Percentiles rank a stretch among this genome's conserved stretches.
Evolutionary conservation across 371 early-diverging fungal species (phyloP).

Genomic region (Syncephalastrum monosporum): DNA sequence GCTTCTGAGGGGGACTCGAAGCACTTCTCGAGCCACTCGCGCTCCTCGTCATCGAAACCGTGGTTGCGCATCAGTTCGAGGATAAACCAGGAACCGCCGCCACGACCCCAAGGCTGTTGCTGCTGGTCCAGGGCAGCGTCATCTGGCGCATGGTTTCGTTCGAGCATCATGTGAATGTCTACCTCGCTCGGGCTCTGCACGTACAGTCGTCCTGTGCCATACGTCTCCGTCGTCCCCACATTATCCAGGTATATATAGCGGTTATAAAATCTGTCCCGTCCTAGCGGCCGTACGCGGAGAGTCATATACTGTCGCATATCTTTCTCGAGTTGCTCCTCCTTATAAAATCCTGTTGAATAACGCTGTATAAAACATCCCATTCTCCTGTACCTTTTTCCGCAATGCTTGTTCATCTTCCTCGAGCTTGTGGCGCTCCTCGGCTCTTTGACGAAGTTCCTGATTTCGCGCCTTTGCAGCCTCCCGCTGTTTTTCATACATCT

Average conservation of each 20-base stretch:
- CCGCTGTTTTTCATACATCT: slow-evolving; percentile 39
- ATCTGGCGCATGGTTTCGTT: slow-evolving; percentile 26
- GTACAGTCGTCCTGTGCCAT: slow-evolving; percentile 64
- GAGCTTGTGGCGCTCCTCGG: slow-evolving; percentile 48
- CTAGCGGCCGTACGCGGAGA: slow-evolving; percentile 71
- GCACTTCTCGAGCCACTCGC: slow-evolving; percentile 38
- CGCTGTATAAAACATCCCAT: not conserved
- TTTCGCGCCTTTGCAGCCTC: slow-evolving; percentile 45
- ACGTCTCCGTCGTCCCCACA: slow-evolving; percentile 56
- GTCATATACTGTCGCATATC: slow-evolving; percentile 61
- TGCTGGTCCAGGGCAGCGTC: slow-evolving; percentile 11
- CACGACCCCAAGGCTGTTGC: slow-evolving; percentile 40
- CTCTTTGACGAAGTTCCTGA: slow-evolving; percentile 45
- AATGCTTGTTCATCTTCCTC: slow-evolving; percentile 51
- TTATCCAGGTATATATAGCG: slow-evolving; percentile 86
- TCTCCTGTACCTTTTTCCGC: slow-evolving; percentile 30
- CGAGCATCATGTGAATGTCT: slow-evolving; percentile 49
- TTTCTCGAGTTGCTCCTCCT: slow-evolving; percentile 66
- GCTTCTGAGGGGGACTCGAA: slow-evolving; percentile 10
- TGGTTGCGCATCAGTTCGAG: slow-evolving; percentile 43
- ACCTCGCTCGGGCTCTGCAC: slow-evolving; percentile 57
- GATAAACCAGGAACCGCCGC: slow-evolving; percentile 41
- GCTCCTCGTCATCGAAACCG: slow-evolving; percentile 35
- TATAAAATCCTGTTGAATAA: slow-evolving; percentile 9
- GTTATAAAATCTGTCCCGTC: slow-evolving; percentile 82